Evolutionary conservation across 2,329 filamentous ascomycete genomes (phyloP).

Genomic region (Fonsecaea pedrosoi): DNA sequence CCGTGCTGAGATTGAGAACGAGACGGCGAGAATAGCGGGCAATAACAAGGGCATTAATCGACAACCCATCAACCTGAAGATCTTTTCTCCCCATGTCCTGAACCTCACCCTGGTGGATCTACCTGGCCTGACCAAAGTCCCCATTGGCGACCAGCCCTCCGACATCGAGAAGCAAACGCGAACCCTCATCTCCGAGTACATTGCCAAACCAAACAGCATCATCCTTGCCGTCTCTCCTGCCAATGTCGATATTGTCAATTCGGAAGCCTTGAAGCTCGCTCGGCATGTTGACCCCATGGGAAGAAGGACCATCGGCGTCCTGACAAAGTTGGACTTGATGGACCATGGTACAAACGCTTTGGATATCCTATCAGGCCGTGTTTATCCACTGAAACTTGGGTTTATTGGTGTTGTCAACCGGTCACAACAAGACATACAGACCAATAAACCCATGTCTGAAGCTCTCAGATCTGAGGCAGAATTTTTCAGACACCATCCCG

Average conservation of each 20-base stretch:
- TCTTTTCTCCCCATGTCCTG: constrained; percentile 95
- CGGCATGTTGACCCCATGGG: constrained; percentile 96
- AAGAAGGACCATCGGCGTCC: constrained; percentile 90
- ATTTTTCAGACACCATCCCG: constrained; percentile 96
- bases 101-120: constrained; percentile 96
- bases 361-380: constrained; percentile 94
- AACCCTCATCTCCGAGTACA: constrained; percentile 96
- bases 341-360: constrained; percentile 97
- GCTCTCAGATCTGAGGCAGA: constrained; percentile 88
- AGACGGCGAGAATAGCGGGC: constrained; percentile 91
- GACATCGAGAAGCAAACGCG: constrained; percentile 99
- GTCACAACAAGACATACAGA: constrained; percentile 97
- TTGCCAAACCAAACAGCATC: constrained; percentile 98
- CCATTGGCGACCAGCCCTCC: constrained; percentile 94
- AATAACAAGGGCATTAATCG: constrained; percentile 98
- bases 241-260: constrained; percentile 98
- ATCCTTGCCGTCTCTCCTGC: constrained; percentile 95
- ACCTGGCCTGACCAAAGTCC: constrained; percentile 95
- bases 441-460: constrained; percentile 91
- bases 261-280: constrained; percentile 93
- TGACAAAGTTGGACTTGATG: constrained; percentile 98
- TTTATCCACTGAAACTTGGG: constrained; percentile 94
- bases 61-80: constrained; percentile 96
- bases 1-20: constrained; percentile 94
- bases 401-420: constrained; percentile 98